A percentile compares a stretch with the other conserved stretches of the same genome.
These are phyloP conservation scores for Ophiognomonia clavigignenti-juglandacearum DNA, from an alignment of 2,329 filamentous ascomycete species.

Conservation along the genomic window DNA sequence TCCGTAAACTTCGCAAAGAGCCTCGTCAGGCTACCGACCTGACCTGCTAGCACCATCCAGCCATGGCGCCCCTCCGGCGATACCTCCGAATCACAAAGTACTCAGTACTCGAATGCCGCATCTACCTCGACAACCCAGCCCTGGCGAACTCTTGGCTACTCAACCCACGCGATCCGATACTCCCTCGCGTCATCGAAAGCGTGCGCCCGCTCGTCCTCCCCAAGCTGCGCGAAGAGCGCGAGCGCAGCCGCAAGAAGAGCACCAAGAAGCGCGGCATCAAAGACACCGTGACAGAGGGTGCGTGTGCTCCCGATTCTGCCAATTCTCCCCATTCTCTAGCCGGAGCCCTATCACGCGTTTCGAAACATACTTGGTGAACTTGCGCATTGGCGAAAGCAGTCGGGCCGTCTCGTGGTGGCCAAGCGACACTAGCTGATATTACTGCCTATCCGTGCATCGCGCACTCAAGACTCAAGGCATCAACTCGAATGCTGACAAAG, in stretches of 20 bases:
- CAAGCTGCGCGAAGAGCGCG: conserved; percentile 84
- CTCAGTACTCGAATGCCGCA: conserved; percentile 92
- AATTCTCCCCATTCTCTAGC: not conserved
- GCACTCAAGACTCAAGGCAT: not conserved
- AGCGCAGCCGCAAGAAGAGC: conserved; percentile 55
- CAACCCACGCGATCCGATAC: conserved; percentile 67
- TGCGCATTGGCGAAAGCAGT: no score
- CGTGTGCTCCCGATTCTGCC: no score
- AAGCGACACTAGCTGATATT: no score
- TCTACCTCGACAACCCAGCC: conserved; percentile 89
- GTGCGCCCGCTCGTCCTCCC: conserved; percentile 83
- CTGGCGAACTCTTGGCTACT: conserved; percentile 81
- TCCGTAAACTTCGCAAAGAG: not conserved
- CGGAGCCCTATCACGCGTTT: not conserved
- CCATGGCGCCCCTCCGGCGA: conserved; percentile 81
- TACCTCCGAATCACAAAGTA: conserved; percentile 90
- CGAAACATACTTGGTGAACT: not conserved
- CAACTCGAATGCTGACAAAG: no score
- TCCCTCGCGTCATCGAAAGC: conserved; percentile 78
- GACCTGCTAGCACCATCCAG: not conserved
- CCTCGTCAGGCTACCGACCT: not conserved
- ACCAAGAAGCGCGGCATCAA: conserved; percentile 80
- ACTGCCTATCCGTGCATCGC: no score
- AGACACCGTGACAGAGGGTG: conserved; percentile 80
- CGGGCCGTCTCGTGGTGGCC: no score